Base-by-base conservation (phyloP, 1,284 basidiomycete species). In the Takashimella tepidaria region DNA sequence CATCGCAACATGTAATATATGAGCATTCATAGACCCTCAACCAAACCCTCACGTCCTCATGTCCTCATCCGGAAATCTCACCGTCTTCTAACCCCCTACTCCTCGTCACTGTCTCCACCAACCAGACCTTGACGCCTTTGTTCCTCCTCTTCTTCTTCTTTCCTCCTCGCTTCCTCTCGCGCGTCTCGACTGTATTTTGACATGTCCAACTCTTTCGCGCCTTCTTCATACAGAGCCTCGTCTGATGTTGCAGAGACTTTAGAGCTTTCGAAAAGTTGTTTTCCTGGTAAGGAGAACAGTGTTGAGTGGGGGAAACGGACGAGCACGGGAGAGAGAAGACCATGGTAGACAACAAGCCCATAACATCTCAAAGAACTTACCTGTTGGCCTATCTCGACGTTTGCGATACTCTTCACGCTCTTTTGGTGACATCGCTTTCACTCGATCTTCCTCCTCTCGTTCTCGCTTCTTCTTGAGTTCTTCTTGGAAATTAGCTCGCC, bases 321-420 rank as follows among this genome's bases (percentile, higher is more conserved):
- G 1, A 25, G 23, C 10, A 16, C 12, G 24, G 23, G 37, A 16
- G 24, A 19, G 6, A 24, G 44, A 13, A 23, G n/a, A 16, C 3
- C 12, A 44, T 44, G 3, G 42, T 22, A 21, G 42, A 25, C 21
- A 13, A 10, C 26, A 43, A 40, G 23, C 21, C 37, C 42, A 37
- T 26, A 12, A 53, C 27, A 42, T 59, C 53, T 52, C 46, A 45
- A 51, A 26, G 53, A 20, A 73, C 79, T 57, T 64, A 89, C 93
- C 93, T 55, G 82, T 82, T 19, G 85, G 76, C 61, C 93, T 82
- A 53, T 78, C 80, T 23, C 73, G 79, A 20, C 82, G 73, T 66
- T 81, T 84, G 74, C 84, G 89, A 72, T 80, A 84, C 69, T 98
- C 95, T 74, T 98, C 93, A 53, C 88, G 80, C 75, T 98, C 95